Evolutionary conservation across 2,329 filamentous ascomycete genomes (phyloP), one percentile per base, ranked within the genome.

Genomic region (Fusarium subglutinans): DNA sequence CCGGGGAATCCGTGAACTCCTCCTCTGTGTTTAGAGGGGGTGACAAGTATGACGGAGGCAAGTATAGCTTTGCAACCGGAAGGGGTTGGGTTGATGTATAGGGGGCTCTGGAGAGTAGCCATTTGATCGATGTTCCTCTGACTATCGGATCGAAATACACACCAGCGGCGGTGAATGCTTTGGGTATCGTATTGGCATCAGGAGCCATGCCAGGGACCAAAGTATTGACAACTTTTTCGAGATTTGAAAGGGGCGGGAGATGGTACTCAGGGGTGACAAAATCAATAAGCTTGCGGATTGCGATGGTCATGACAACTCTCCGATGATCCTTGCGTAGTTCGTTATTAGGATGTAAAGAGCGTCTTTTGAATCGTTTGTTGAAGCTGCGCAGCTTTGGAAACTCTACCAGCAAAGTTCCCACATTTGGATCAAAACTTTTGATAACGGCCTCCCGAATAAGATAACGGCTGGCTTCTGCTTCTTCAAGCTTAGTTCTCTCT

Each of bases 391-490:
- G 43, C 13, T 38, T 48, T 0, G 87, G 88, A 10, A 89, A 80
- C 40, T 86, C 82, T 4, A 87, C 81, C 17, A 86, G 78, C 8
- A 86, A 75, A 0, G 86, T 88, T 6, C 89, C 89, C 0, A 82
- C 81, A 47, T 86, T 86, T 8, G 85, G 80, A 62, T 87, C 83
- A 28, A 88, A 85, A 24, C 85, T 83, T 54, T 83, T 83, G 8
- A 89, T 82, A 20, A 89, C 80, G 5, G 82, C 79, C 47, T 86
- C 84, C 40, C 82, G 80, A 22, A 82, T 62, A n/a, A 94, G 84
- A 12, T 93, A 82, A 13, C 84, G 78, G 26, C 89, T 83, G 0
- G 90, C 91, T 64, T 89, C 83, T 5, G 83, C 82, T 41, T 89
- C 88, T 56, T 89, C 83, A 4, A 80, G 75, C 7, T 81, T 76